Evolutionary conservation across 768 basidiomycete species (phyloP), one percentile per base, ranked within the genome.

Genomic region (Lactifluus echinatus): DNA sequence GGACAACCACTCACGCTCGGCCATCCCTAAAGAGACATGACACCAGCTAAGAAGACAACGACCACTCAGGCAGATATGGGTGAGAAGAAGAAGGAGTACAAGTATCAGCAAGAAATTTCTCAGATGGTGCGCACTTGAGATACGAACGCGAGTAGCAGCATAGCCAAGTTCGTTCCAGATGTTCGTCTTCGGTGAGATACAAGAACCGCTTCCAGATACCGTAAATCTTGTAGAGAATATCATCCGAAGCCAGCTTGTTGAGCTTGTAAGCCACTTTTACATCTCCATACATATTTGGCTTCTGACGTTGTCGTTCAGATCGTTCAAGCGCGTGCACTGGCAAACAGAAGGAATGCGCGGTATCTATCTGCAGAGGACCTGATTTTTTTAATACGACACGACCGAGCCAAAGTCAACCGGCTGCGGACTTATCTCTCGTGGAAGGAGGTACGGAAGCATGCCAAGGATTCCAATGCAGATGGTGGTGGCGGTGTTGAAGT

Each of bases 171-270:
- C 36, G 29, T 17, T 24, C 33, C 24, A 93, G 91, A 93, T 96
- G 91, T 96, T 95, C 67, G 94, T 96, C 43, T 95, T 96, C 70
- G 93, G 93, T 8, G 93, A 94, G 72, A 89, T 95, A 3, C 89
- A 93, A 67, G 92, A 95, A 56, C 91, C 93, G 2, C 81, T 84
- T 53, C 76, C 78, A 14, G 92, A 92, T 54, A 93, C 94, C 0
- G 88, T 93, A 14, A 89, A 89, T 65, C 80, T 93, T 31, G 89
- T 98, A n/a, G 93, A 97, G 69, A 93, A 98, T 67, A 91, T 95
- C 50, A 89, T 95, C 19, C 80, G 89, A 36, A 79, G 88, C 52
- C 93, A 97, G 63, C 78, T 98, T 44, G 88, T 93, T 54, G 93
- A 96, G 70, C 82, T 96, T 52, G 93, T 93, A 56, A 37, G 49